phyloP scores from a whole-genome alignment of 129 eudicot species.

The Sambucus nigra region DNA sequence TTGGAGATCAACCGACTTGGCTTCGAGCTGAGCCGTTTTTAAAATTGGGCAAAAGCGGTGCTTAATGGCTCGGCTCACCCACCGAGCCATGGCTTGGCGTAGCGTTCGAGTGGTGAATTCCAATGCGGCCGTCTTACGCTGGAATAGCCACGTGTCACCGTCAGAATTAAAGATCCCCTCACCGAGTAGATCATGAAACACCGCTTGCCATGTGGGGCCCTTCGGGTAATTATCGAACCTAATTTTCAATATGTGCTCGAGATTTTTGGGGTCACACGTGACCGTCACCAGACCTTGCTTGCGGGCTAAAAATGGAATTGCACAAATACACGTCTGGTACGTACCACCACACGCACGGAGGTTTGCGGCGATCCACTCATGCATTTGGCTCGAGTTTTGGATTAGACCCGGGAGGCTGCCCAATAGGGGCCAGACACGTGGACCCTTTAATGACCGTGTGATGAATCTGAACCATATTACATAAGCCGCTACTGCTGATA shows the following conservation, averaged over 20 bases:
- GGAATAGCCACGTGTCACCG: conserved; percentile 77
- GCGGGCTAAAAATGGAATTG: conserved; percentile 49
- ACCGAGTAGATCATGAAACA: conserved; percentile 60
- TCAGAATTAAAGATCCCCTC: conserved; percentile 68
- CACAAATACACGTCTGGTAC: conserved; percentile 52
- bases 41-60: conserved; percentile 48
- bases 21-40: conserved; percentile 41
- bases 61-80: conserved; percentile 74
- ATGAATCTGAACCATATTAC: conserved; percentile 42
- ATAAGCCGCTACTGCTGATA: conserved; percentile 26
- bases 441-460: conserved; percentile 41
- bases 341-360: conserved; percentile 61
- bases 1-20: conserved; percentile 54
- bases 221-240: conserved; percentile 67
- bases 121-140: conserved; percentile 73
- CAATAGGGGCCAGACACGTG: conserved; percentile 57
- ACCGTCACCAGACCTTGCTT: conserved; percentile 72
- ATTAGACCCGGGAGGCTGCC: conserved; percentile 62
- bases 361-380: conserved; percentile 67
- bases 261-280: conserved; percentile 67
- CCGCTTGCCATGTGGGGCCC: conserved; percentile 77
- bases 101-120: conserved; percentile 70
- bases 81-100: conserved; percentile 77
- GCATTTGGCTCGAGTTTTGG: conserved; percentile 44
- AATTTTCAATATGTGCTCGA: conserved; percentile 53